Evolutionary conservation across 345 rosid genomes (phyloP), one percentile per base, ranked within the genome.

Genomic region (Lenwebbia sp.): DNA sequence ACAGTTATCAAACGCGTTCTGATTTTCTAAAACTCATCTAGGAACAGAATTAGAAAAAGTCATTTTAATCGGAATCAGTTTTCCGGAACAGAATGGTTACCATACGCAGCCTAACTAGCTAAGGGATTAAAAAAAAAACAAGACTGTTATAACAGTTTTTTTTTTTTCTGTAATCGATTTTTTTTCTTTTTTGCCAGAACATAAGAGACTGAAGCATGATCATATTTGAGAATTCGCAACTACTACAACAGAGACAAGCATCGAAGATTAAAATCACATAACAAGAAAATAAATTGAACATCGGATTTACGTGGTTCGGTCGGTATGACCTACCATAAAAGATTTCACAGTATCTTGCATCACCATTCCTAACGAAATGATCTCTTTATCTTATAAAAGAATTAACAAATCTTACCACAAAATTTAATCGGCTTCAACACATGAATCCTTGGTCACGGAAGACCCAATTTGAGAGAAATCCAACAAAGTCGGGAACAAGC

Each of bases 151-250:
- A 49, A 49, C 50, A 49, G n/a, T 1, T 9, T 49, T 49, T 49
- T 5, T 49, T 1, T 8, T 49, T 49, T 49, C 50, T 8, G 11
- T 49, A 7, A 49, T n/a, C n/a, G n/a, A n/a, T n/a, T n/a, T 49
- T n/a, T n/a, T 10, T 1, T 7, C 1, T 49, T 49, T 50, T 50
- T 50, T 12, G 12, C 52, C 52, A 11, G 52, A 50, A 50, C 37
- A 58, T 6, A 6, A 58, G 37, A 60, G 70, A 92, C 56, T 91
- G 91, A 88, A 93, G 40, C 84, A 92, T 89, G 1, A 28, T 60
- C 74, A 13, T 28, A 28, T n/a, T 28, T 58, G 65, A 58, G 65
- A 58, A 13, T n/a, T 58, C 14, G 9, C 5, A 28, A 28, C 65
- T 26, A 58, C 30, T 58, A 26, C 6, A 13, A 30, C n/a, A 12